Evolutionary conservation across 345 rosid genomes (phyloP).

Genomic region (Dipteronia dyeriana): DNA sequence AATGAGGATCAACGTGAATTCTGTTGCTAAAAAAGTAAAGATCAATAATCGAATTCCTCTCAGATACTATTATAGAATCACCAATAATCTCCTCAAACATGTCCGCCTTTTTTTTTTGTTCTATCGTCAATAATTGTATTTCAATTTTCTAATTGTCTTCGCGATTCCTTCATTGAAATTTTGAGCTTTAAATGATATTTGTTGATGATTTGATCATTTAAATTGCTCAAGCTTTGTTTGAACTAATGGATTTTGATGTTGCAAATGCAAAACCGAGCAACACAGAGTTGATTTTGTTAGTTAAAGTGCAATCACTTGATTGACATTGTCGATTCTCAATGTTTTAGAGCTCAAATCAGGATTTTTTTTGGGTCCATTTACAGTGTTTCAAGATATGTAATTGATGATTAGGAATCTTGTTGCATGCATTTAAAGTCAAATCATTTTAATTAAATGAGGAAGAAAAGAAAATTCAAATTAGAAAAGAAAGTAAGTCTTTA

Average conservation of each 20-base stretch:
- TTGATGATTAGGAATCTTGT: background rate
- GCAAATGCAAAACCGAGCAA: background rate
- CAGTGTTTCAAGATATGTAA: background rate
- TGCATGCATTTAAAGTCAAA: background rate
- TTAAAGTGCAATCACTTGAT: background rate
- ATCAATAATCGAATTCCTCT: conserved; percentile 84
- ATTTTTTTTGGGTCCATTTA: background rate
- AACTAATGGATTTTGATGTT: background rate
- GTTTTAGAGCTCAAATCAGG: background rate
- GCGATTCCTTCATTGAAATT: background rate
- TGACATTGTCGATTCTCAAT: background rate
- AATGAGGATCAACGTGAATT: conserved; percentile 73
- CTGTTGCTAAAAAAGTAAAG: conserved; percentile 62
- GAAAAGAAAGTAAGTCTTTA: background rate
- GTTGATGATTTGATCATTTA: background rate
- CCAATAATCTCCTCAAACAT: conserved; percentile 90
- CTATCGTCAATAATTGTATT: background rate
- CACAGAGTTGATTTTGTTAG: background rate
- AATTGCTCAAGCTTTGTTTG: background rate
- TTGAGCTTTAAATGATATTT: background rate
- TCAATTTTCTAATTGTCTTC: conserved; percentile 7
- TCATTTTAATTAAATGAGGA: background rate
- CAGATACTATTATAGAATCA: conserved; percentile 75
- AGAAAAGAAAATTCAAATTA: background rate
- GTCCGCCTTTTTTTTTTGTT: conserved; percentile 24